Evolutionary conservation across 1,284 basidiomycete genomes (phyloP), one percentile per base, ranked within the genome.

Genomic region (Ganoderma lingzhi): DNA sequence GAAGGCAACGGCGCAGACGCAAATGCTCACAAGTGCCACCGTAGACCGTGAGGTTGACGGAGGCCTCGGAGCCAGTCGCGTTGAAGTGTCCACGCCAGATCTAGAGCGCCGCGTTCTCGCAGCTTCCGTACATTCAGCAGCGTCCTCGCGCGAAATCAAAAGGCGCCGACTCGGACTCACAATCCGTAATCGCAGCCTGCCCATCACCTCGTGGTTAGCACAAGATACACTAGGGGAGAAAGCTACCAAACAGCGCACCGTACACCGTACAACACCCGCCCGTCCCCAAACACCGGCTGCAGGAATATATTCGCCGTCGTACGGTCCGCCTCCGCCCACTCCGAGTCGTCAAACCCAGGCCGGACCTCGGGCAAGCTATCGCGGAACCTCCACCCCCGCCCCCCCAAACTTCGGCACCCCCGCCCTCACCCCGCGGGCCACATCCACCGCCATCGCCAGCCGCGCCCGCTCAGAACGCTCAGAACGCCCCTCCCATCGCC

Each of bases 11-110:
- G 12, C 32, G 32, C 4, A 17, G 9, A 30, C 12, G 12, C 1
- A 23, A 37, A 37, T 60, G 76, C 82, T 55, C 69, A 93, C 93
- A 91, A 84, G 87, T 84, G 28, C 94, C 94, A 15, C 94, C 94
- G 72, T 93, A 93, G 75, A 95, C 89, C 0, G 89, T 90, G 12
- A 95, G 78, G 71, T 92, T 91, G 19, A 90, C 86, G 30, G 85
- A 90, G 70, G 84, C 88, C 74, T 89, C 87, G 1, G 78, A 77
- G 15, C 88, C 87, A 0, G 85, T 89, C 0, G 85, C 87, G 15
- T 80, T 83, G 78, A 96, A 96, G 78, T 93, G 90, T 0, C 94
- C 94, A 59, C 93, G 86, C 92, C 92, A 96, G n/a, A n/a, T n/a
- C n/a, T n/a, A n/a, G 9, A 96, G 80, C 32, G 94, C 90, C 10